Base-by-base conservation (phyloP, 257 asterid genomes). In the Solanum microdontum region DNA sequence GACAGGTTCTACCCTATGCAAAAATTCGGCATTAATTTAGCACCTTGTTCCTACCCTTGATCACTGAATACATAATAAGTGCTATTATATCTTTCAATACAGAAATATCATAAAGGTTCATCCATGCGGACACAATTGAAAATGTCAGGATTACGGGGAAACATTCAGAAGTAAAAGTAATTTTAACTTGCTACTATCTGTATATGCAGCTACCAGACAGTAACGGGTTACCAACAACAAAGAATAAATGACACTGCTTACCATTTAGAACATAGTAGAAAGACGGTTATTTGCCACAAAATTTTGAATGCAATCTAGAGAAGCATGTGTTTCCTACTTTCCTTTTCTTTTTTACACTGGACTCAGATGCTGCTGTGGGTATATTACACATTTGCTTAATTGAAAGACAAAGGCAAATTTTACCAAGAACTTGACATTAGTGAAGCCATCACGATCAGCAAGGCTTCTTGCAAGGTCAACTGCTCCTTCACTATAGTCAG, bases 401-500 rank as follows among this genome's bases (percentile, higher is more conserved):
- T 86, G 36, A 84, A 83, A 66, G 21, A 48, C 24, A 48, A 87
- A 87, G 85, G 28, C 86, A 43, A 73, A 64, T 84, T 86, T 26
- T 93, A 97, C 99, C 94, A 96, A 89, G 90, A 95, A 95, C 88
- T 93, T 96, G 85, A 96, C 92, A 84, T 91, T 91, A 87, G 98
- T 87, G 86, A 95, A 91, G 85, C 99, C 99, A 91, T 92, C 98
- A 87, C 98, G 99, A 45, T 89, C 96, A 45, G 97, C 95, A 89
- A 97, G 96, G 87, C 79, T 92, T 82, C 94, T 94, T 91, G 99
- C 98, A 86, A 97, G 94, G 89, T 93, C 95, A 87, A 97, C 90
- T 83, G 98, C 99, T 86, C 98, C 98, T 91, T 95, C 99, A 89
- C 98, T 94, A 90, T 97, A 97, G 91, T 97, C 99, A 86, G 94